Conservation (phyloP, 1,139 yeast genomes). For the Debaryomyces sp. region DNA sequence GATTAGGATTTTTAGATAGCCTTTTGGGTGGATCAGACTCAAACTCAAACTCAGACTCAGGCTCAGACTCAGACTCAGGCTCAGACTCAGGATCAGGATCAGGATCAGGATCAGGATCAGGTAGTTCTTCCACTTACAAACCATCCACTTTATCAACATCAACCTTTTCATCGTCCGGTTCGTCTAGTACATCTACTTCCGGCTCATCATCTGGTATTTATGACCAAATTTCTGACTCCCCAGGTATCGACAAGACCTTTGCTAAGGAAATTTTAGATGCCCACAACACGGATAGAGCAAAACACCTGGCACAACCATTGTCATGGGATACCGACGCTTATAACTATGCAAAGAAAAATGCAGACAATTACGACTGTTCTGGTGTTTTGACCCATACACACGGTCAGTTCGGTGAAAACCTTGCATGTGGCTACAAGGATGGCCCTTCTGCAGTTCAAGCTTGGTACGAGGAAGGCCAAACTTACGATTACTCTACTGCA, state of each 20-base stretch:
- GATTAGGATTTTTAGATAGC: not conserved
- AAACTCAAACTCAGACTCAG: constrained; percentile 5
- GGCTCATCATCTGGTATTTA: constrained; percentile 11
- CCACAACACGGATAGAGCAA: constrained; percentile 71
- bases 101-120: constrained; percentile 5
- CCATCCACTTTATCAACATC: constrained; percentile 9
- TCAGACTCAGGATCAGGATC: constrained; percentile 11
- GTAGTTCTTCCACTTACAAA: constrained; percentile 9
- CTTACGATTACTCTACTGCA: constrained; percentile 53
- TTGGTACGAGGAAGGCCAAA: constrained; percentile 76
- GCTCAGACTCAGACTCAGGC: constrained; percentile 8
- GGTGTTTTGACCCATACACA: constrained; percentile 72
- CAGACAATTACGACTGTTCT: constrained; percentile 68
- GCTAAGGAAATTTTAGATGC: constrained; percentile 49
- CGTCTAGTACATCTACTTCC: constrained; percentile 10
- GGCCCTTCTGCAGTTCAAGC: constrained; percentile 66
- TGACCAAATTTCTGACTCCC: constrained; percentile 16
- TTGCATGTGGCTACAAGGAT: constrained; percentile 69
- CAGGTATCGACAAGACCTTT: constrained; percentile 30
- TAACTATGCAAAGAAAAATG: constrained; percentile 66
- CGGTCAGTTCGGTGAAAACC: constrained; percentile 83
- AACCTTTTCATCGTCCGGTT: constrained; percentile 7
- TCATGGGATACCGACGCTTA: constrained; percentile 68
- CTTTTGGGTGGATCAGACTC: constrained; percentile 4
- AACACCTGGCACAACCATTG: constrained; percentile 61